Evolutionary conservation across 2,329 filamentous ascomycete species (phyloP), one percentile per base, ranked within the genome.

Genomic region (Cercospora janseana): DNA sequence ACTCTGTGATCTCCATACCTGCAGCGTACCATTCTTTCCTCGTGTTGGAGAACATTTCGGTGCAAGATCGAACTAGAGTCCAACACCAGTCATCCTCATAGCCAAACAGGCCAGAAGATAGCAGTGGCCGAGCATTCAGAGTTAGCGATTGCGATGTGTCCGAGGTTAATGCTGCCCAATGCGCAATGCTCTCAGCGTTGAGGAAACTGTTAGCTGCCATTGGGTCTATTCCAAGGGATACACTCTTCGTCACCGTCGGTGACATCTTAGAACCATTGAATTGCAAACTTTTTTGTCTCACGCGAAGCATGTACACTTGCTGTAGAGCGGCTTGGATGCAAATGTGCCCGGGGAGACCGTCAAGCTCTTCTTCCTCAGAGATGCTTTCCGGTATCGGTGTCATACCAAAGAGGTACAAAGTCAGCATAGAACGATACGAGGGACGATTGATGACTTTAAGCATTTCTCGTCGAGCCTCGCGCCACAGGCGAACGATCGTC

Each of bases 261-360:
- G 46, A 54, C 26, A 54, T 42, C 20, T 50, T 54, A 2, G 51
- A 49, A 9, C 51, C 51, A 4, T 41, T 49, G 42, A 49, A 50
- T 27, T 50, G 51, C 15, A 54, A 20, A 12, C 41, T 44, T 20
- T 44, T 44, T 4, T 49, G 45, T 18, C 50, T 26, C 0, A 53
- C 50, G 18, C 50, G 46, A 2, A 53, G 32, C 45, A 49, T 49
- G 50, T 53, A 44, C 13, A 44, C 41, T 29, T 44, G 46, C 21
- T 52, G 49, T 10, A 52, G 18, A 31, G 43, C 44, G 10, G 49
- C 44, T 43, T 52, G 49, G n/a, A 52, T 38, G 7, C 49, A 52
- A 15, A 52, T 28, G 4, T 40, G 44, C n/a, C 43, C 49, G 9
- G 49, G 43, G 4, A 52, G 27, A 7, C 49, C 49, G 15, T 47